Conservation (phyloP, 2,329 filamentous ascomycete genomes). For the Cytospora piceicola region DNA sequence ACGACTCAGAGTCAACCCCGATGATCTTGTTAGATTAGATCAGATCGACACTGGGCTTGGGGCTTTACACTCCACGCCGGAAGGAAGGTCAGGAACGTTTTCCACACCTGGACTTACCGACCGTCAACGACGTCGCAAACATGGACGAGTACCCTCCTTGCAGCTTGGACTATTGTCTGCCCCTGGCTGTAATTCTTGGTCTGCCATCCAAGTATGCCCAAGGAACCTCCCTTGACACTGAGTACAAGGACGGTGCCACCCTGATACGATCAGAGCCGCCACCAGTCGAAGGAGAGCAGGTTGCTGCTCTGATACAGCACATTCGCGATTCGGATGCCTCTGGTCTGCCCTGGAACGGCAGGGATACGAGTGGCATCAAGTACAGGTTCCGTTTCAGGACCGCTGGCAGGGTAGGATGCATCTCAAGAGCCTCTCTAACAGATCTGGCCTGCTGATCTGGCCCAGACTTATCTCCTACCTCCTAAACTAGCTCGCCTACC, state of each 20-base stretch:
- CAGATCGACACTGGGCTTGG: not conserved
- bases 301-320: slow-evolving; percentile 65
- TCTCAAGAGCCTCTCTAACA: slow-evolving; percentile 28
- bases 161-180: slow-evolving; percentile 86
- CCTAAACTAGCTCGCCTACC: slow-evolving; percentile 60
- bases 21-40: not conserved
- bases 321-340: slow-evolving; percentile 69
- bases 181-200: slow-evolving; percentile 81
- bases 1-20: slow-evolving; percentile 1
- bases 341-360: slow-evolving; percentile 67
- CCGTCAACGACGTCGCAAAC: slow-evolving; percentile 8
- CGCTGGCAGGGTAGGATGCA: slow-evolving; percentile 76
- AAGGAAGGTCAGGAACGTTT: not conserved
- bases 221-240: slow-evolving; percentile 49
- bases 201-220: slow-evolving; percentile 54
- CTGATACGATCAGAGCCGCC: slow-evolving; percentile 74
- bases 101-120: not conserved
- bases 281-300: slow-evolving; percentile 66
- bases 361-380: slow-evolving; percentile 51
- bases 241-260: slow-evolving; percentile 61
- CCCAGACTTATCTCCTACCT: slow-evolving; percentile 59
- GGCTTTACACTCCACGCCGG: not conserved
- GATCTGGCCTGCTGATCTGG: slow-evolving; percentile 35
- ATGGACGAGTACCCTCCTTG: slow-evolving; percentile 82
- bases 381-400: slow-evolving; percentile 71